Conservation (phyloP, 345 rosid species). For the Eucalyptus sp. region DNA sequence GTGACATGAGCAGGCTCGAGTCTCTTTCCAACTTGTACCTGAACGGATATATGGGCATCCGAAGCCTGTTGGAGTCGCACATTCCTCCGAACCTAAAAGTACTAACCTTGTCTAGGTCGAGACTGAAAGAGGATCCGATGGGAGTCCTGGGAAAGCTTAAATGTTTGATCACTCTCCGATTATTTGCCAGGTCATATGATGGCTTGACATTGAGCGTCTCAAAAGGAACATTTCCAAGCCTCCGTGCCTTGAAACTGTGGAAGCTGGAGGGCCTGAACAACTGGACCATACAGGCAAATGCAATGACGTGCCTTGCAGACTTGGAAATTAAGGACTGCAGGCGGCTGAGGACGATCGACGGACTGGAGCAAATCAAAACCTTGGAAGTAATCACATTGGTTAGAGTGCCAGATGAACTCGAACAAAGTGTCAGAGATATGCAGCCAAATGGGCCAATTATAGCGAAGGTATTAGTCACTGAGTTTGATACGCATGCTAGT, state of each 20-base stretch:
- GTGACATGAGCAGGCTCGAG: background rate
- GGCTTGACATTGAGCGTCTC: slow-evolving; percentile 9
- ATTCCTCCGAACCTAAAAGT: slow-evolving; percentile 8
- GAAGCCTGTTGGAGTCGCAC: background rate
- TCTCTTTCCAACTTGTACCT: slow-evolving; percentile 13
- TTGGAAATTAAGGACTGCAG: slow-evolving; percentile 21
- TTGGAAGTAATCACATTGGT: background rate
- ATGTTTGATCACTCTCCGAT: slow-evolving; percentile 8
- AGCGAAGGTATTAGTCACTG: background rate
- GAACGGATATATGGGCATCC: background rate
- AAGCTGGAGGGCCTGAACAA: slow-evolving; percentile 3
- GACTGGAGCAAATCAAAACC: background rate
- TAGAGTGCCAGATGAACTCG: background rate
- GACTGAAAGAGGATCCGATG: slow-evolving; percentile 13
- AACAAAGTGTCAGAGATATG: background rate
- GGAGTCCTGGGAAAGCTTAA: background rate
- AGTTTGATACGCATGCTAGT: no score
- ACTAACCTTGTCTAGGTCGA: slow-evolving; percentile 20
- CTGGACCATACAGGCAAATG: background rate
- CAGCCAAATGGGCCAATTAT: background rate
- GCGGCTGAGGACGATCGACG: background rate
- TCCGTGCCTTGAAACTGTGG: slow-evolving; percentile 19
- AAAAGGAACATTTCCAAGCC: background rate
- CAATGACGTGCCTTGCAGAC: slow-evolving; percentile 6
- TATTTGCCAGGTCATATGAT: slow-evolving; percentile 6